Conservation (phyloP, 768 basidiomycete genomes). For the Pisolithus sp. region DNA sequence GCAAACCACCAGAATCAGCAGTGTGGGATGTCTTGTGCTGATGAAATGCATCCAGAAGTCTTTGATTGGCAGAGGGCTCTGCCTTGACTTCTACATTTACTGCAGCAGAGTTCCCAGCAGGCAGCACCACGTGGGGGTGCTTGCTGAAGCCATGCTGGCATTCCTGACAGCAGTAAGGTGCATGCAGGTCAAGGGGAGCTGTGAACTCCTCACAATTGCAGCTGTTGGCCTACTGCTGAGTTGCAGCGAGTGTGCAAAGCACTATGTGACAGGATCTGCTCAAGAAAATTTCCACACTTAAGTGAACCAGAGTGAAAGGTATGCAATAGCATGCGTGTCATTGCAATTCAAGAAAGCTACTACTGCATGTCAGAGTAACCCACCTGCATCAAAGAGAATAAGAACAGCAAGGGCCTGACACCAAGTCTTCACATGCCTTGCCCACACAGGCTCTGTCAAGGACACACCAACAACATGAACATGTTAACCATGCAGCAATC, state of each 20-base stretch:
- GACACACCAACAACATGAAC: neutral
- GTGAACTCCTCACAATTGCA: neutral
- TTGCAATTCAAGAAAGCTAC: no score
- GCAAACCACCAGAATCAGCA: neutral
- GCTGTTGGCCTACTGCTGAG: no score
- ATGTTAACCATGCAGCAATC: no score
- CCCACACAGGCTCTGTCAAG: conserved; percentile 12
- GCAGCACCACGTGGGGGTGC: neutral
- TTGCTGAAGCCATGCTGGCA: conserved; percentile 4
- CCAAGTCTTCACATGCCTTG: conserved; percentile 10
- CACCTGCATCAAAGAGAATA: neutral
- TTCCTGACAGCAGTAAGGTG: neutral
- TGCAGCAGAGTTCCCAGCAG: no score
- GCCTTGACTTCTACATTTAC: neutral
- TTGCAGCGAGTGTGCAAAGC: no score
- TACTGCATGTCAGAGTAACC: neutral
- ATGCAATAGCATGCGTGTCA: no score
- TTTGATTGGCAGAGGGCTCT: neutral
- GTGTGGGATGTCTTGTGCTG: neutral
- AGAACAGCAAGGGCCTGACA: conserved; percentile 7
- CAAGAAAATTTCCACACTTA: no score
- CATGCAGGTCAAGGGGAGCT: neutral
- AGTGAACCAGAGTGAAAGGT: no score
- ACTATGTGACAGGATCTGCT: no score
- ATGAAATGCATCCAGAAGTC: neutral